Percentiles rank a stretch among this genome's conserved stretches.
phyloP scores from a whole-genome alignment of 129 eudicot genomes.

The Flaveria brownii region DNA sequence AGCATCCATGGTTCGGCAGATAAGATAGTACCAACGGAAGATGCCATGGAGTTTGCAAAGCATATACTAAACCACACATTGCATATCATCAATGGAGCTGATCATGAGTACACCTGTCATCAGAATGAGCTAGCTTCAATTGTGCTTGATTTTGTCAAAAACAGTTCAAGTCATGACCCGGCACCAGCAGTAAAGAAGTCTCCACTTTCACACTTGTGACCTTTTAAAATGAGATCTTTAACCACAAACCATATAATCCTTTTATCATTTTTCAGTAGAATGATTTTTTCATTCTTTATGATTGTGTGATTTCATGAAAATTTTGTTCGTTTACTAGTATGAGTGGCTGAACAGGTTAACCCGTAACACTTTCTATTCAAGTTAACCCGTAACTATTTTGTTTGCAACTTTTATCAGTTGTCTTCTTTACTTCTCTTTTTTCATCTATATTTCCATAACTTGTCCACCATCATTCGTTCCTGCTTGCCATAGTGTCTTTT shows the following conservation, averaged over 20 bases:
- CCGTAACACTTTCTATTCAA: too few relatives aligned
- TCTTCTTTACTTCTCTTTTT: neutral
- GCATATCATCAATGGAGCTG: slow-evolving; percentile 66
- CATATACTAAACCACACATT: slow-evolving; percentile 53
- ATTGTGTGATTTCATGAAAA: neutral
- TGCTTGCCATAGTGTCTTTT: neutral
- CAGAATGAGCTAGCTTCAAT: slow-evolving; percentile 50
- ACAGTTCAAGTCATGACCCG: neutral
- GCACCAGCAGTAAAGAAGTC: slow-evolving; percentile 14
- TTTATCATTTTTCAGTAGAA: too few relatives aligned
- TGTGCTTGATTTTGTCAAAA: slow-evolving; percentile 57
- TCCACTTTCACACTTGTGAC: slow-evolving; percentile 44
- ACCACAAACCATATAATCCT: neutral
- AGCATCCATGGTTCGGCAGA: slow-evolving; percentile 74
- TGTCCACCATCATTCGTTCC: neutral
- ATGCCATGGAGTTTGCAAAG: slow-evolving; percentile 59
- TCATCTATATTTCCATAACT: neutral
- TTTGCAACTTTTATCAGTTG: slow-evolving; percentile 22
- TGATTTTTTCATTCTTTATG: neutral
- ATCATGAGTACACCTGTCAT: slow-evolving; percentile 71
- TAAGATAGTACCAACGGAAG: slow-evolving; percentile 54
- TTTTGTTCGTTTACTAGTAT: neutral
- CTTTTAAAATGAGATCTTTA: neutral
- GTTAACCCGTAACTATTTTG: slow-evolving; percentile 14
- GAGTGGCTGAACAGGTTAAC: too few relatives aligned